These are phyloP conservation scores for Pythium periplocum DNA, from an alignment of 352 stramenopile species.

Conservation along the genomic window DNA sequence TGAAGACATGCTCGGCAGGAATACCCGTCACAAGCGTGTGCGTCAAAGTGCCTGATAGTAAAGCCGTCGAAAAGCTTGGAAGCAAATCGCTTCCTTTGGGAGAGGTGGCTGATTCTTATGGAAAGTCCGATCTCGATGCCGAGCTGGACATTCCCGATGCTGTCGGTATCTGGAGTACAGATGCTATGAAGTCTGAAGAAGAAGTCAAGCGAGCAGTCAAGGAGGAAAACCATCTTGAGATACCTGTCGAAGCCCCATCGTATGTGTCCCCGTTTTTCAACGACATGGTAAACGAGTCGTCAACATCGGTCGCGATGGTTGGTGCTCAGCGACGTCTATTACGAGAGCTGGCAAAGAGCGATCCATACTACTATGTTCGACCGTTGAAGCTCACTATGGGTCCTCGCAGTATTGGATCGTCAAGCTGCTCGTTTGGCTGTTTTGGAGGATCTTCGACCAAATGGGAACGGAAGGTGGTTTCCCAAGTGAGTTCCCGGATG, in stretches of 20 bases:
- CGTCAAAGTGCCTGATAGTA: too few species aligned
- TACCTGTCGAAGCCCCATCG: constrained; percentile 8
- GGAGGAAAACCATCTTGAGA: constrained; percentile 1
- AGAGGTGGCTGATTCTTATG: too few species aligned
- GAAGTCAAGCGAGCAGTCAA: neutral
- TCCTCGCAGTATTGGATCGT: constrained; percentile 10
- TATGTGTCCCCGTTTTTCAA: constrained; percentile 28
- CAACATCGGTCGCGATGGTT: constrained; percentile 52
- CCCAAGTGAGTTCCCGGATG: constrained; percentile 75
- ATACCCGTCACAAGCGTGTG: too few species aligned
- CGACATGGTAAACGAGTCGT: constrained; percentile 11
- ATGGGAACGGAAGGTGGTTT: constrained; percentile 67
- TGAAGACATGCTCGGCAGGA: too few species aligned
- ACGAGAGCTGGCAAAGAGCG: constrained; percentile 55
- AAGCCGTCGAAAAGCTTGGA: too few species aligned
- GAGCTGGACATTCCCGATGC: too few species aligned
- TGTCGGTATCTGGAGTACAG: too few species aligned
- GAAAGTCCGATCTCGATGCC: too few species aligned
- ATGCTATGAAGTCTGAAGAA: neutral
- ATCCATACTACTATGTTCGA: constrained; percentile 72
- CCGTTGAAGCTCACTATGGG: constrained; percentile 17
- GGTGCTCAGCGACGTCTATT: constrained; percentile 54
- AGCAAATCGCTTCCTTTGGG: too few species aligned
- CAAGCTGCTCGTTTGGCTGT: constrained; percentile 53
- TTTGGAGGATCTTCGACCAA: constrained; percentile 36